Evolutionary conservation across 768 basidiomycete genomes (phyloP), one percentile per base, ranked within the genome.

Genomic region (Tephrocybe sp.): DNA sequence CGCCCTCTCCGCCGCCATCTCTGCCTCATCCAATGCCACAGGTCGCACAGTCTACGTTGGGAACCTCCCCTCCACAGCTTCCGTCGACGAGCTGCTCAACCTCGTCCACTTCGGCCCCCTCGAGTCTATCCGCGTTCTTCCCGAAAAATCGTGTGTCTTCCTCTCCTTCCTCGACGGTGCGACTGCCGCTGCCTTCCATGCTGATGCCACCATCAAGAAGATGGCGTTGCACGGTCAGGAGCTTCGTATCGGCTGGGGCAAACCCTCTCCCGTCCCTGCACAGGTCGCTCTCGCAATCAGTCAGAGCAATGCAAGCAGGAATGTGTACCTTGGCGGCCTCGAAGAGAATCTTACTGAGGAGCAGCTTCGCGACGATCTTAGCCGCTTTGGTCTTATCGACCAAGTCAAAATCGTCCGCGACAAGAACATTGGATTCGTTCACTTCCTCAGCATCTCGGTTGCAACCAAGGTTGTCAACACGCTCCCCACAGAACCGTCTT

Each of bases 381-480:
- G 87, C 62, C 80, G 89, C 37, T 99, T 96, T 63, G 97, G 97
- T 18, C 76, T 96, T 24, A 98, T 99, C 62, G 97, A 99, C 71
- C 96, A 98, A 68, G 95, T 99, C 67, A 99, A 99, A 81, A 98
- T 99, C 64, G 97, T 98, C 45, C 75, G 96, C 55, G 97, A 99
- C 75, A 98, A 98, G 80, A 97, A 97, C 64, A 98, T 98, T 51
- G 97, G 95, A 2, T 99, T 99, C 67, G 94, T 99, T 17, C 97
- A 99, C 71, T 98, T 98, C 76, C 75, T 99, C 63, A 93, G 90
- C 67, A 97, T 99, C 66, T 81, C 89, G 18, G 84, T 91, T 36
- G 97, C 97, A 14, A 95, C 90, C 58, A 98, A 98, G 89, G 96
- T 98, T 41, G 97, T 98, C 42, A 88, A 90, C 59, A 90, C 91